Evolutionary conservation across 1,284 basidiomycete genomes (phyloP).

Genomic region (Blastosporella zonata): DNA sequence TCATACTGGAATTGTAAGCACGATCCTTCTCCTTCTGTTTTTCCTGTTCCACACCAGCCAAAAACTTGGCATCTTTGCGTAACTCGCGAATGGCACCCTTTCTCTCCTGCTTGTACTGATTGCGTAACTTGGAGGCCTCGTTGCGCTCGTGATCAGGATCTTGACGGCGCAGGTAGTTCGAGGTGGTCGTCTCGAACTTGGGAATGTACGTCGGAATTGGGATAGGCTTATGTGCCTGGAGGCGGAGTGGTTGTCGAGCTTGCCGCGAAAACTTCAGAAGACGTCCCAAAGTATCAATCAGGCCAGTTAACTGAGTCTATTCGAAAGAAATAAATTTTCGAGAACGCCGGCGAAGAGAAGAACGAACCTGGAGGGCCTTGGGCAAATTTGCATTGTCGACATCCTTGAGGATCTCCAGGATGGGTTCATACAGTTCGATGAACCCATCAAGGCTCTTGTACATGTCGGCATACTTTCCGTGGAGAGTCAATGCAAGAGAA

Average conservation of each 20-base stretch:
- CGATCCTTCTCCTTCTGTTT: slow-evolving; percentile 83
- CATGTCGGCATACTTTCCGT: slow-evolving; percentile 68
- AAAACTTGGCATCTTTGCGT: slow-evolving; percentile 92
- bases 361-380: slow-evolving; percentile 53
- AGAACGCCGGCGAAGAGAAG: slow-evolving; percentile 4
- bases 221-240: slow-evolving; percentile 96
- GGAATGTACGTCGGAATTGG: slow-evolving; percentile 93
- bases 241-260: slow-evolving; percentile 74
- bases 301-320: slow-evolving; percentile 44
- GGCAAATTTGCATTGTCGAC: slow-evolving; percentile 51
- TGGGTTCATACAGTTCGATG: slow-evolving; percentile 78
- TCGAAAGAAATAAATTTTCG: slow-evolving; percentile 8
- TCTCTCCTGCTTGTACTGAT: slow-evolving; percentile 91
- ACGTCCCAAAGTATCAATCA: slow-evolving; percentile 48
- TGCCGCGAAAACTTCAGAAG: slow-evolving; percentile 74
- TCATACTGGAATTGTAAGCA: slow-evolving; percentile 78
- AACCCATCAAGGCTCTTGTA: slow-evolving; percentile 81
- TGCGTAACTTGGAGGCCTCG: slow-evolving; percentile 82
- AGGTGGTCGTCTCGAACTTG: slow-evolving; percentile 87
- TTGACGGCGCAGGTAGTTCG: slow-evolving; percentile 76
- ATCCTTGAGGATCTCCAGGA: slow-evolving; percentile 55
- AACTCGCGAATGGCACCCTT: slow-evolving; percentile 98
- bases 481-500: slow-evolving; percentile 57
- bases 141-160: slow-evolving; percentile 95
- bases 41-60: slow-evolving; percentile 85